phyloP scores from a whole-genome alignment of 2,329 filamentous ascomycete species.

The Dothideomycetes sp. region DNA sequence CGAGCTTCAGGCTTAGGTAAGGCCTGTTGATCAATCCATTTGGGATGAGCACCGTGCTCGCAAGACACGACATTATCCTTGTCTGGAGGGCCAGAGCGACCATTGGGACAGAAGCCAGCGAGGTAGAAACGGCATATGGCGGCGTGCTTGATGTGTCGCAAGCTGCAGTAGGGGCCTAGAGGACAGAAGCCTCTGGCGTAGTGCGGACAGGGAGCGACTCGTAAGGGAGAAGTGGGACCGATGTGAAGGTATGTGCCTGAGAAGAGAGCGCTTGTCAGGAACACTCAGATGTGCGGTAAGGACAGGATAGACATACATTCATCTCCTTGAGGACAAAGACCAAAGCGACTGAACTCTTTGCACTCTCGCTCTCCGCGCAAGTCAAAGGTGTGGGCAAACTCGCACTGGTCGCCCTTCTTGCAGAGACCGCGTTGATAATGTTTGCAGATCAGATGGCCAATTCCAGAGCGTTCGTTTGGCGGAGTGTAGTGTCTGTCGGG shows the following conservation, averaged over 20 bases:
- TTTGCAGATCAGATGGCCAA: conserved; percentile 74
- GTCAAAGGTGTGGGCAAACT: conserved; percentile 98
- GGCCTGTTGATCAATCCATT: conserved; percentile 62
- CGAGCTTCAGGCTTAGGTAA: conserved; percentile 49
- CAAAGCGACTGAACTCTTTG: conserved; percentile 88
- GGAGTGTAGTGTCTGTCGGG: conserved; percentile 66
- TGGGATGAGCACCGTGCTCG: conserved; percentile 70
- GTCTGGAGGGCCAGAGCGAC: conserved; percentile 30
- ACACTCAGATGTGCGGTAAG: conserved; percentile 73
- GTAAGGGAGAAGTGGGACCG: conserved; percentile 56
- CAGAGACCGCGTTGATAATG: conserved; percentile 96
- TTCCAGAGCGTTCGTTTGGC: conserved; percentile 32
- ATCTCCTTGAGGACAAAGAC: conserved; percentile 92
- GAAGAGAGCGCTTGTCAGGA: background rate
- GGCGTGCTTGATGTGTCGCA: conserved; percentile 72
- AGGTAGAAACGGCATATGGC: conserved; percentile 77
- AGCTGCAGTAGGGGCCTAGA: conserved; percentile 74
- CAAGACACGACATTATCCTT: conserved; percentile 45
- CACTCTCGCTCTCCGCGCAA: conserved; percentile 97
- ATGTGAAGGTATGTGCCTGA: conserved; percentile 28
- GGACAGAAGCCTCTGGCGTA: conserved; percentile 95
- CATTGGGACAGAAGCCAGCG: conserved; percentile 90
- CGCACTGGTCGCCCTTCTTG: conserved; percentile 94
- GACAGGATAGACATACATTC: conserved; percentile 57
- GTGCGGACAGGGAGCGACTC: conserved; percentile 61